Evolutionary conservation across 345 rosid genomes (phyloP).

Genomic region (Brassica juncea): DNA sequence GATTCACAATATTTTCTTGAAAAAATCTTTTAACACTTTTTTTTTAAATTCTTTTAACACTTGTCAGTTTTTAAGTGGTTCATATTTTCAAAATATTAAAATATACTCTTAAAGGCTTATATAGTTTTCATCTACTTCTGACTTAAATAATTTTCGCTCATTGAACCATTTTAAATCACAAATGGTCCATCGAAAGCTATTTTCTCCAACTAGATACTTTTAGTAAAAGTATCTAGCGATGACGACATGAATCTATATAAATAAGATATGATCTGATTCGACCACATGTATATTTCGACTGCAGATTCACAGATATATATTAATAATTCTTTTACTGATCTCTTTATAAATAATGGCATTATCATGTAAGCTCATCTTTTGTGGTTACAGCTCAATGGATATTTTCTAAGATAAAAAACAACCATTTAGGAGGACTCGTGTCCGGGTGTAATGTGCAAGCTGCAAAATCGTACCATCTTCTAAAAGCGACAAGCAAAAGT

Average conservation of each 20-base stretch:
- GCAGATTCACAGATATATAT: constrained; percentile 18
- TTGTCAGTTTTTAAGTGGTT: neutral
- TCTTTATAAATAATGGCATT: constrained; percentile 18
- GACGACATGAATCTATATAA: neutral
- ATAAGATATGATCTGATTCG: constrained; percentile 13
- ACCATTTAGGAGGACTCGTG: constrained; percentile 29
- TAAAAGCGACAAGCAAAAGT: constrained; percentile 24
- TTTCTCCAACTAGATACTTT: neutral
- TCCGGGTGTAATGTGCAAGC: constrained; percentile 16
- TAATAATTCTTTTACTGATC: constrained; percentile 15
- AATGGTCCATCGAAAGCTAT: neutral
- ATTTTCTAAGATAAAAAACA: neutral
- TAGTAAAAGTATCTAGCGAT: neutral
- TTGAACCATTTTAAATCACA: neutral
- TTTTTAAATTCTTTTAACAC: neutral
- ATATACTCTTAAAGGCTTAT: neutral
- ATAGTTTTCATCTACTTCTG: neutral
- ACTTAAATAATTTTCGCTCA: too few species aligned
- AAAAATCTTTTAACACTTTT: neutral
- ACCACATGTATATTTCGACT: constrained; percentile 13
- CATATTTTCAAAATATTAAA: too few species aligned
- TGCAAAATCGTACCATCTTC: constrained; percentile 15
- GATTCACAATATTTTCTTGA: neutral
- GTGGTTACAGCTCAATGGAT: constrained; percentile 2
- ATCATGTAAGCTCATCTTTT: constrained; percentile 20